phyloP scores from a whole-genome alignment of 2,329 filamentous ascomycete genomes.

The Ophiostoma tasmaniense region DNA sequence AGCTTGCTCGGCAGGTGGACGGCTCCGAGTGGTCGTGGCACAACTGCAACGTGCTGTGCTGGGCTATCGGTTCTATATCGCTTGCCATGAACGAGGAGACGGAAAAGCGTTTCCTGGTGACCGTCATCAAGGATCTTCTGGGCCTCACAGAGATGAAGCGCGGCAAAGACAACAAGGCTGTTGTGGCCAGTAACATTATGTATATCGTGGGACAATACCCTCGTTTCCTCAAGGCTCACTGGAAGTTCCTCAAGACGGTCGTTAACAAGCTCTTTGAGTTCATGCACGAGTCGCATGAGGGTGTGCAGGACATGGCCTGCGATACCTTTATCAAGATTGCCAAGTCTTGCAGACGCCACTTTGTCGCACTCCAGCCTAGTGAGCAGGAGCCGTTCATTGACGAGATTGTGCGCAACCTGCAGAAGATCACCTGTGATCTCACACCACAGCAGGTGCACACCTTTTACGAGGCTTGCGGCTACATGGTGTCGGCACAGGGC shows the following conservation, averaged over 20 bases:
- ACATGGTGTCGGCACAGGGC: conserved; percentile 97
- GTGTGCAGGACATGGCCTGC: conserved; percentile 99
- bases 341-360: conserved; percentile 94
- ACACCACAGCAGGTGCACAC: conserved; percentile 97
- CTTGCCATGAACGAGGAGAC: conserved; percentile 99
- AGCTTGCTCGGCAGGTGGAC: conserved; percentile 90
- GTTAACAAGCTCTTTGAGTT: conserved; percentile 99
- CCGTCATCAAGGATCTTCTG: conserved; percentile 95
- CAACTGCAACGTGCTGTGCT: conserved; percentile 98
- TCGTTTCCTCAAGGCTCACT: conserved; percentile 95
- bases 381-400: conserved; percentile 96
- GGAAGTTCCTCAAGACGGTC: conserved; percentile 99
- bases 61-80: conserved; percentile 98
- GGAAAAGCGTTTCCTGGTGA: conserved; percentile 95
- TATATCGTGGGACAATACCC: conserved; percentile 99
- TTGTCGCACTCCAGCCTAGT: conserved; percentile 89
- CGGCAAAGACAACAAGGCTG: conserved; percentile 98
- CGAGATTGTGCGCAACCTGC: conserved; percentile 91
- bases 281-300: conserved; percentile 99
- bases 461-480: conserved; percentile 97
- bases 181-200: conserved; percentile 99
- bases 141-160: conserved; percentile 98
- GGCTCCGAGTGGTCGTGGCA: conserved; percentile 97
- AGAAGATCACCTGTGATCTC: conserved; percentile 90
- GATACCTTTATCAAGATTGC: conserved; percentile 99